Percentiles rank a stretch among this genome's conserved stretches.
These are phyloP conservation scores for Hypoxylon rubiginosum DNA, from an alignment of 2,329 filamentous ascomycete genomes.

Conservation along the genomic window DNA sequence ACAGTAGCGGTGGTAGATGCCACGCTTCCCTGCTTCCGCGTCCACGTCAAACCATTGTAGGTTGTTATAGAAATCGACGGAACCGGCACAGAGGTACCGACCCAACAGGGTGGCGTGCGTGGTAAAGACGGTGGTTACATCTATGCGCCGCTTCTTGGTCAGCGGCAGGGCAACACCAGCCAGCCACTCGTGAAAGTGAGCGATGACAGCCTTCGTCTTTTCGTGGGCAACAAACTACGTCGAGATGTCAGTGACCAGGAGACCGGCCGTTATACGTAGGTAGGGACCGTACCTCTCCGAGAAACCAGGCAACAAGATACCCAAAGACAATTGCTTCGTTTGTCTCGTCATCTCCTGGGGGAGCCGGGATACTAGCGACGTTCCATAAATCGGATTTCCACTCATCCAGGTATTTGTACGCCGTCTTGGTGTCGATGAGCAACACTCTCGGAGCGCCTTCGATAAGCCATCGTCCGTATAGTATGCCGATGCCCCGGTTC, in stretches of 20 bases:
- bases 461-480: slow-evolving; percentile 98
- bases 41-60: slow-evolving; percentile 97
- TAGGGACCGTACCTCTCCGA: slow-evolving; percentile 82
- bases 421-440: slow-evolving; percentile 94
- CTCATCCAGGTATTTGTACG: slow-evolving; percentile 90
- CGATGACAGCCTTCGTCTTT: slow-evolving; percentile 91
- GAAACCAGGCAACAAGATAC: slow-evolving; percentile 96
- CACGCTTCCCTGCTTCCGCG: slow-evolving; percentile 94
- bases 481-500: slow-evolving; percentile 86
- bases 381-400: slow-evolving; percentile 99
- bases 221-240: slow-evolving; percentile 91
- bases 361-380: slow-evolving; percentile 91
- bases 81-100: slow-evolving; percentile 95
- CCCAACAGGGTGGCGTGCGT: slow-evolving; percentile 96
- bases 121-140: slow-evolving; percentile 98
- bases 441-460: slow-evolving; percentile 95
- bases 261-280: background rate
- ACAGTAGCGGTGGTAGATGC: slow-evolving; percentile 98
- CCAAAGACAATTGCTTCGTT: slow-evolving; percentile 98
- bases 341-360: slow-evolving; percentile 91
- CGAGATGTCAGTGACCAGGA: slow-evolving; percentile 34
- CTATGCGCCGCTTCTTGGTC: slow-evolving; percentile 93
- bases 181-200: slow-evolving; percentile 99
- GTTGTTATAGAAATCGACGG: slow-evolving; percentile 99
- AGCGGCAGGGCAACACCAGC: slow-evolving; percentile 93